Evolutionary conservation across 2,329 filamentous ascomycete species (phyloP), one percentile per base, ranked within the genome.

Genomic region (Cladosporium phlei): DNA sequence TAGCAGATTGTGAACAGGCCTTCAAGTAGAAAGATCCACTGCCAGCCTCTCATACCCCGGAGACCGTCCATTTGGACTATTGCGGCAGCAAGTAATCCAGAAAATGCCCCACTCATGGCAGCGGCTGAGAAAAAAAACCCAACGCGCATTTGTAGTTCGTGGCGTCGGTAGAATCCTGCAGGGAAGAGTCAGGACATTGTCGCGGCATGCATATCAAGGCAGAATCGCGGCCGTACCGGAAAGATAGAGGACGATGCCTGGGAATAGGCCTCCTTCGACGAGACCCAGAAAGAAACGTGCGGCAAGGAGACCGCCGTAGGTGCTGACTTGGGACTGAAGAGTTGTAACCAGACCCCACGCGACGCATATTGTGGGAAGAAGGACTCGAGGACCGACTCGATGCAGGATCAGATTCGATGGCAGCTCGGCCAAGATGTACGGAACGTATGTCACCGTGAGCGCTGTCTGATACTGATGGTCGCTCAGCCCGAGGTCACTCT

Each of bases 51-150:
- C 52, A 65, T 63, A 4, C 69, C 70, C 24, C 64, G 79, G 2
- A 81, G 57, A 11, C 74, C 75, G 37, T 71, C 59, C 74, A 80
- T 78, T 52, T 76, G 67, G 3, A 71, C 61, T 38, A 80, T 79
- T 12, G 69, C 78, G 34, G 70, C 68, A 77, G 76, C 76, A 0
- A 78, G 60, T 14, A 78, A 59, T 0, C 76, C 75, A 2, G 69
- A 70, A 38, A 78, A 74, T 1, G 72, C 73, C n/a, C 75, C 74
- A 1, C 75, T 73, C 35, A 77, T 58, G 30, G 59, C 73, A 69
- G 43, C 43, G 2, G 43, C 43, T 3, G 33, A 38, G 19, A 46
- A 46, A 9, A 46, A 46, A 1, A 75, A 57, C 4, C 71, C 69
- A 30, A 69, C 64, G 9, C 73, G 63, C 34, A 75, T 32, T n/a